A percentile compares a stretch with the other conserved stretches of the same genome.
Evolutionary conservation across 768 basidiomycete genomes (phyloP).

Genomic region (Gymnopilus dilepis): DNA sequence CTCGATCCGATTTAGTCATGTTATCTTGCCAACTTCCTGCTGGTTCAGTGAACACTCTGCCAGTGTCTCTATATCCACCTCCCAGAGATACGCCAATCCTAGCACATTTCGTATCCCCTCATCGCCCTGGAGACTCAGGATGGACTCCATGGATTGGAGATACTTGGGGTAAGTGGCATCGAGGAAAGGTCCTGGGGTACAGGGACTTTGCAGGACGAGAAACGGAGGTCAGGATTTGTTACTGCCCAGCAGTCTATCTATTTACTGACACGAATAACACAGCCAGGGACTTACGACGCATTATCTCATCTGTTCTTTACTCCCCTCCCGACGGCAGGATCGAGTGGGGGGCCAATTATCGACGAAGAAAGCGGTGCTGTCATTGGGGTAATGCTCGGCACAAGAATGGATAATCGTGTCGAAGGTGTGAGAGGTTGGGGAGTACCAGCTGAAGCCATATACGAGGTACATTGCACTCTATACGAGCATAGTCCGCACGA

Average conservation of each 20-base stretch:
- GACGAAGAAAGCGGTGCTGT: constrained; percentile 66
- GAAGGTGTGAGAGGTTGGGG: constrained; percentile 67
- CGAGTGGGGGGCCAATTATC: constrained; percentile 73
- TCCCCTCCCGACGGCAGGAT: constrained; percentile 62
- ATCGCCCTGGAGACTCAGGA: constrained; percentile 40
- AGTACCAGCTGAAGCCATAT: constrained; percentile 64
- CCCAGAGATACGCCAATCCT: constrained; percentile 49
- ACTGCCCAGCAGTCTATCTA: background rate
- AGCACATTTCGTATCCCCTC: constrained; percentile 59
- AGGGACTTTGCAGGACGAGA: constrained; percentile 63
- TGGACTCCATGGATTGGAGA: constrained; percentile 60
- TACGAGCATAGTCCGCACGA: background rate
- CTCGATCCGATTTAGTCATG: constrained; percentile 60
- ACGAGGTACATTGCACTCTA: constrained; percentile 48
- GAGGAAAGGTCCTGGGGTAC: constrained; percentile 59
- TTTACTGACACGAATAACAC: constrained; percentile 10
- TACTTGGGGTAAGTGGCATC: constrained; percentile 58
- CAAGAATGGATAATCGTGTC: constrained; percentile 58
- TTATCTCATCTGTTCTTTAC: constrained; percentile 61
- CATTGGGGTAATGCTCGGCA: constrained; percentile 67
- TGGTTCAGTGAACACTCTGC: constrained; percentile 47
- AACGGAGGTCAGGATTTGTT: constrained; percentile 46
- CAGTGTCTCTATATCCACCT: constrained; percentile 68
- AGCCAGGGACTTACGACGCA: constrained; percentile 75
- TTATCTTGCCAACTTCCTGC: constrained; percentile 37